phyloP scores from a whole-genome alignment of 495 filamentous ascomycete genomes.

The Pseudomonodictys pantanalensis region DNA sequence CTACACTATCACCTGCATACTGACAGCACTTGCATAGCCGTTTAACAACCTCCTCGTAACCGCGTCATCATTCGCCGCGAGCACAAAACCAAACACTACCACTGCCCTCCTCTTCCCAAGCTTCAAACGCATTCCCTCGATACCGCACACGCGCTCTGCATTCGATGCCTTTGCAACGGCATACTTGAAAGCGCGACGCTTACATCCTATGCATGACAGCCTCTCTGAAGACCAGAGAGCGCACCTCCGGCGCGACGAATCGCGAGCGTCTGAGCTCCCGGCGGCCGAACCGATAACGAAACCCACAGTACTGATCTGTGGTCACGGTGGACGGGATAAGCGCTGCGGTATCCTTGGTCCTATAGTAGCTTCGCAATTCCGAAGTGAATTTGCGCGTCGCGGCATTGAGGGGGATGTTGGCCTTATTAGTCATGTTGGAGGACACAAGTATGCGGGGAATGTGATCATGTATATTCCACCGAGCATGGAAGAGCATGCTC shows the following conservation, averaged over 20 bases:
- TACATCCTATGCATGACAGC: slow-evolving; percentile 57
- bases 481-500: slow-evolving; percentile 43
- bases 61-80: slow-evolving; percentile 58
- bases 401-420: slow-evolving; percentile 55
- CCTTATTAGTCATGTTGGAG: slow-evolving; percentile 82
- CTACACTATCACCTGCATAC: background rate
- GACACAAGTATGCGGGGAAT: slow-evolving; percentile 92
- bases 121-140: slow-evolving; percentile 71
- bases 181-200: slow-evolving; percentile 55
- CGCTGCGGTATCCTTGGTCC: slow-evolving; percentile 82
- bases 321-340: slow-evolving; percentile 73
- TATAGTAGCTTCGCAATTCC: slow-evolving; percentile 66
- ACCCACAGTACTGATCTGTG: slow-evolving; percentile 76
- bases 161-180: slow-evolving; percentile 57
- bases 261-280: slow-evolving; percentile 42
- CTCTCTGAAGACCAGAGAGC: slow-evolving; percentile 49
- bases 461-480: slow-evolving; percentile 86
- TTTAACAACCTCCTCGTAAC: slow-evolving; percentile 76
- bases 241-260: slow-evolving; percentile 38
- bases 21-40: slow-evolving; percentile 52
- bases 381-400: slow-evolving; percentile 43
- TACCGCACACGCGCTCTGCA: slow-evolving; percentile 54
- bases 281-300: slow-evolving; percentile 57
- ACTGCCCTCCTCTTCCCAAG: slow-evolving; percentile 72
- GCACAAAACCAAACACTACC: slow-evolving; percentile 43